Evolutionary conservation across 2,329 filamentous ascomycete genomes (phyloP).

Genomic region (Fonsecaea erecta): DNA sequence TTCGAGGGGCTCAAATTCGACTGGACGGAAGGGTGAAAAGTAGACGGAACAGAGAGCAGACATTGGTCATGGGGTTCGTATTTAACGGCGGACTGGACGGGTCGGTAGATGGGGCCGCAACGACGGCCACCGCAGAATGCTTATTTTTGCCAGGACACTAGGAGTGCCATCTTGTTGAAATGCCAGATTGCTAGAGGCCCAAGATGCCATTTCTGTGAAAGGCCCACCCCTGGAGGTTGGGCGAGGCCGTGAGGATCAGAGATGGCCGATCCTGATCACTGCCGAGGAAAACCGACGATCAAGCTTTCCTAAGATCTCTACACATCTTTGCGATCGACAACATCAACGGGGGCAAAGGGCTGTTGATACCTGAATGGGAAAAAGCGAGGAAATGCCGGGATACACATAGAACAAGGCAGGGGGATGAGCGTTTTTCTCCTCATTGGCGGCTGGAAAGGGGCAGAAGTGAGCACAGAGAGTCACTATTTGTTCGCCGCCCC

Average conservation of each 20-base stretch:
- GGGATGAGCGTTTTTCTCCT: too few relatives aligned
- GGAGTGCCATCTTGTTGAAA: not conserved
- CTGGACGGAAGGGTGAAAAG: slow-evolving; percentile 13
- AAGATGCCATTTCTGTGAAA: not conserved
- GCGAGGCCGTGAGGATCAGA: not conserved
- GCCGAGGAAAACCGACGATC: not conserved
- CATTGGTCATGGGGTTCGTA: slow-evolving; percentile 1
- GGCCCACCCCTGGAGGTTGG: not conserved
- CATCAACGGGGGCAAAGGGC: not conserved
- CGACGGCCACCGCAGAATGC: not conserved
- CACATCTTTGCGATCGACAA: not conserved
- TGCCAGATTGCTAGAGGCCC: not conserved
- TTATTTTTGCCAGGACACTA: not conserved
- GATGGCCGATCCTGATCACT: not conserved
- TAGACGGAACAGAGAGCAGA: slow-evolving; percentile 2
- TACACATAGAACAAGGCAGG: too few relatives aligned
- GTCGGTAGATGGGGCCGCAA: not conserved
- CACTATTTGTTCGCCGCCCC: too few relatives aligned
- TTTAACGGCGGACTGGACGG: slow-evolving; percentile 3
- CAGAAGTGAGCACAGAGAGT: too few relatives aligned
- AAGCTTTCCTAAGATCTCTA: not conserved
- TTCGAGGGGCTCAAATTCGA: not conserved
- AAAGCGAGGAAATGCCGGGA: not conserved
- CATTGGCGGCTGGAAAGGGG: too few relatives aligned
- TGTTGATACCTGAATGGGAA: not conserved